Evolutionary conservation across 352 stramenopile species (phyloP).

Genomic region (Phytopythium litorale): DNA sequence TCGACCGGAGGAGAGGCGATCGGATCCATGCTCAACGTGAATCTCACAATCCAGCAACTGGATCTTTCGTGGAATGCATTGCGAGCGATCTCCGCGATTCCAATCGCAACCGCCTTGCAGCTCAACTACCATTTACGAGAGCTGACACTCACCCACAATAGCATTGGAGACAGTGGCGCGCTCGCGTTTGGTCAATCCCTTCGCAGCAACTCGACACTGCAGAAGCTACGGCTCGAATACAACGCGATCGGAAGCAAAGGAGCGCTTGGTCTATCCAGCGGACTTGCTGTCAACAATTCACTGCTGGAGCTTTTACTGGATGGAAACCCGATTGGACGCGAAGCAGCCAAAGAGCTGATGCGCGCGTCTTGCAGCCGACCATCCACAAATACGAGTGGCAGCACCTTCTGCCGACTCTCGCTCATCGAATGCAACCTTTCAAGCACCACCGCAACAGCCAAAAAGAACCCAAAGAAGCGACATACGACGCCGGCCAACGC

Average conservation of each 20-base stretch:
- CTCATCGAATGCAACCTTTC: slow-evolving; percentile 53
- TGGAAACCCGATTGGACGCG: slow-evolving; percentile 53
- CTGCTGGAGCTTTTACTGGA: slow-evolving; percentile 49
- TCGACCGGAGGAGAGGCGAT: slow-evolving; percentile 70
- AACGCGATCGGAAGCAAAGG: slow-evolving; percentile 60
- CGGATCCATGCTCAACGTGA: slow-evolving; percentile 76
- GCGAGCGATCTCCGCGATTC: slow-evolving; percentile 24
- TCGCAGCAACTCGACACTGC: slow-evolving; percentile 39
- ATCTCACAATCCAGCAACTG: slow-evolving; percentile 61
- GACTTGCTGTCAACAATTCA: slow-evolving; percentile 41
- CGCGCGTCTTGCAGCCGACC: slow-evolving; percentile 40
- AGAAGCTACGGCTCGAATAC: slow-evolving; percentile 50
- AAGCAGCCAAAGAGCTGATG: slow-evolving; percentile 54
- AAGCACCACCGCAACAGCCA: background rate
- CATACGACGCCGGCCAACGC: background rate
- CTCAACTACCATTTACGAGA: slow-evolving; percentile 65
- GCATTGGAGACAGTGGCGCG: slow-evolving; percentile 45
- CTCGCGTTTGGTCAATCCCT: slow-evolving; percentile 56
- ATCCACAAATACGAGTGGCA: slow-evolving; percentile 1
- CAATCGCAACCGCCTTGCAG: slow-evolving; percentile 47
- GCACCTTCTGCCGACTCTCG: slow-evolving; percentile 36
- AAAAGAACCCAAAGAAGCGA: background rate
- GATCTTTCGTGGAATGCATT: slow-evolving; percentile 88
- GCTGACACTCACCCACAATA: slow-evolving; percentile 67
- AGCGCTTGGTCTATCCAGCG: slow-evolving; percentile 48